Conservation (phyloP, 441 rosid species). For the Croton setiger region DNA sequence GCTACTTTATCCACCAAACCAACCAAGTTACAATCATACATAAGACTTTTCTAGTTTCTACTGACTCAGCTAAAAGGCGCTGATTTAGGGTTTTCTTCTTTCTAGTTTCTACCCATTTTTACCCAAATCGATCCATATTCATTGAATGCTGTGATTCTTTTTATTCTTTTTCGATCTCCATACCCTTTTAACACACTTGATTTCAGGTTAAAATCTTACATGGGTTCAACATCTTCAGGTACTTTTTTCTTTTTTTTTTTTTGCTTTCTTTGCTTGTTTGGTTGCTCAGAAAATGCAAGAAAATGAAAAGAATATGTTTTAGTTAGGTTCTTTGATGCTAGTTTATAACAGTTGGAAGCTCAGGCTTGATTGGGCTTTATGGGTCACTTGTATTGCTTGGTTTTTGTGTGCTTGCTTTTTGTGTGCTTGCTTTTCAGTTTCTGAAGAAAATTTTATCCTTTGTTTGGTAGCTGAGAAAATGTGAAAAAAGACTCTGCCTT, state of each 20-base stretch:
- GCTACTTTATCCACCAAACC: constrained; percentile 23
- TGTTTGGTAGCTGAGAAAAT: constrained; percentile 14
- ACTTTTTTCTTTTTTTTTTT: not conserved
- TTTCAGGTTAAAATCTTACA: constrained; percentile 15
- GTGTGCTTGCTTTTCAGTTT: not conserved
- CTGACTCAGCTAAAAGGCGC: constrained; percentile 11
- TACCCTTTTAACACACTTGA: not conserved
- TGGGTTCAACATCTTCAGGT: constrained; percentile 54
- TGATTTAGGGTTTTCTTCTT: constrained; percentile 24
- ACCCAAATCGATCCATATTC: constrained; percentile 3
- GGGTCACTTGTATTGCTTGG: not conserved
- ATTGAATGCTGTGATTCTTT: constrained; percentile 4
- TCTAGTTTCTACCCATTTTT: not conserved
- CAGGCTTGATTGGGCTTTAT: not conserved
- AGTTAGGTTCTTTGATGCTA: not conserved
- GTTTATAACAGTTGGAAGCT: not conserved
- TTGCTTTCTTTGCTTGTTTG: constrained; percentile 3
- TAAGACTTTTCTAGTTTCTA: not conserved
- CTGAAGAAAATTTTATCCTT: not conserved
- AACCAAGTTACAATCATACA: constrained; percentile 18
- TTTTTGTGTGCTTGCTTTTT: not conserved
- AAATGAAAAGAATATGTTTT: not conserved
- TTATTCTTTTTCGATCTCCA: not conserved
- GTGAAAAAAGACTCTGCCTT: not conserved
- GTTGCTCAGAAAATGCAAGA: constrained; percentile 13